These are phyloP conservation scores for Naganishia albida DNA, from an alignment of 1,284 basidiomycete genomes.

Conservation along the genomic window DNA sequence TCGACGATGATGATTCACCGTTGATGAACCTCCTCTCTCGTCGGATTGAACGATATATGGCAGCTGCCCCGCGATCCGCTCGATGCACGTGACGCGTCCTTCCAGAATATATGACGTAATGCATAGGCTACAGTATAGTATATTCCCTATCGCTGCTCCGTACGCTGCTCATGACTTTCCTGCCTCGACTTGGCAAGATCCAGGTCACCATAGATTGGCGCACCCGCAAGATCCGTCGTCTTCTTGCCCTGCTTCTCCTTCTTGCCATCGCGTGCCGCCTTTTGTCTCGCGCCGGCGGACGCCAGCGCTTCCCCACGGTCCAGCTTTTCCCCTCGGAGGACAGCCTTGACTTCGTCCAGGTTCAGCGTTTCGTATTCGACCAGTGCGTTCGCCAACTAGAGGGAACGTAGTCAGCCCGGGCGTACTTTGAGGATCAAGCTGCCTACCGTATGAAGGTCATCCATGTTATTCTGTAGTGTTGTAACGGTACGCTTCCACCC, in stretches of 20 bases:
- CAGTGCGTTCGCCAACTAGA: constrained; percentile 78
- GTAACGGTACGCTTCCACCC: constrained; percentile 69
- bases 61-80: too few species aligned
- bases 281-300: not conserved
- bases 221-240: constrained; percentile 18
- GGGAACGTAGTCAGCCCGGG: not conserved
- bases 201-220: constrained; percentile 23
- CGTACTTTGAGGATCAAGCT: not conserved
- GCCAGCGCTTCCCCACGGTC: constrained; percentile 35
- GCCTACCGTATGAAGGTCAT: constrained; percentile 75
- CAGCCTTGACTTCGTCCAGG: constrained; percentile 76
- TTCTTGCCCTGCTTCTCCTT: constrained; percentile 26
- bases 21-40: too few species aligned
- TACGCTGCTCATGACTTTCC: constrained; percentile 13
- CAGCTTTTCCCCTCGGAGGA: constrained; percentile 78
- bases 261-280: constrained; percentile 11
- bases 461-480: constrained; percentile 69
- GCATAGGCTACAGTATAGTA: not conserved
- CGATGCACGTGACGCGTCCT: too few species aligned
- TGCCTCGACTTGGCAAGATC: constrained; percentile 21
- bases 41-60: too few species aligned
- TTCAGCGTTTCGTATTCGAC: constrained; percentile 93
- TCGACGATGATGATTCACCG: too few species aligned
- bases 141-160: not conserved
- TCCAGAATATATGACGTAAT: too few species aligned